phyloP scores from a whole-genome alignment of 163 green algal genomes.

The Scenedesmus sp. region DNA sequence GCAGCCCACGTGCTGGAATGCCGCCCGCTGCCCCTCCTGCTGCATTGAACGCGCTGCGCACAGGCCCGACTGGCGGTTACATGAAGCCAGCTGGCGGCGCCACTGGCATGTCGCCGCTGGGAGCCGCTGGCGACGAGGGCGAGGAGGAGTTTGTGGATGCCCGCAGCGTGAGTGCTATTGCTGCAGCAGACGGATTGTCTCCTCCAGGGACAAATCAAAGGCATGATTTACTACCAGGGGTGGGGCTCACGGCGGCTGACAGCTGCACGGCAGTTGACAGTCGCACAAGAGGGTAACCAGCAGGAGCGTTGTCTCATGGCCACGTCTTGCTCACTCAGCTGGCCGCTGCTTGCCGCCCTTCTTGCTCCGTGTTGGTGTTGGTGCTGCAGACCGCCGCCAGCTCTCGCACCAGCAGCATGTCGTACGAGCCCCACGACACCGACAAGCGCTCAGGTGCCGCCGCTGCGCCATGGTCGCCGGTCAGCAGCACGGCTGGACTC shows the following conservation, averaged over 20 bases:
- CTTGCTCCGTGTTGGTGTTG: too few species aligned
- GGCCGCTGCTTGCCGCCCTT: not conserved
- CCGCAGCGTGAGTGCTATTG: not conserved
- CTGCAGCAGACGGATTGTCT: too few species aligned
- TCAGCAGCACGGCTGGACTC: not conserved
- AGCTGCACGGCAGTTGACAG: too few species aligned
- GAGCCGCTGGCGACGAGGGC: not conserved
- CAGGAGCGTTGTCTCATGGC: too few species aligned
- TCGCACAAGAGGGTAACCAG: too few species aligned
- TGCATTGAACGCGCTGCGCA: not conserved
- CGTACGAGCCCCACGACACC: not conserved
- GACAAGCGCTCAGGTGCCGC: not conserved
- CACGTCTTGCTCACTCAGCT: too few species aligned
- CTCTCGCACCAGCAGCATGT: not conserved
- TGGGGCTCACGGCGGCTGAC: too few species aligned
- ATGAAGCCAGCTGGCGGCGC: not conserved
- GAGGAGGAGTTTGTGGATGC: slow-evolving; percentile 23
- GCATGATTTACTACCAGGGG: too few species aligned
- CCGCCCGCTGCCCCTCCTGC: slow-evolving; percentile 1
- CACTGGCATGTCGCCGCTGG: not conserved
- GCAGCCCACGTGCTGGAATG: too few species aligned
- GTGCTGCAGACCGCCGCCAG: not conserved
- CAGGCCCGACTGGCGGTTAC: not conserved
- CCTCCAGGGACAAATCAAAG: too few species aligned
- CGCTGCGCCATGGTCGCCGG: slow-evolving; percentile 6